Evolutionary conservation across 768 basidiomycete species (phyloP).

Genomic region (Panaeolus papilionaceus): DNA sequence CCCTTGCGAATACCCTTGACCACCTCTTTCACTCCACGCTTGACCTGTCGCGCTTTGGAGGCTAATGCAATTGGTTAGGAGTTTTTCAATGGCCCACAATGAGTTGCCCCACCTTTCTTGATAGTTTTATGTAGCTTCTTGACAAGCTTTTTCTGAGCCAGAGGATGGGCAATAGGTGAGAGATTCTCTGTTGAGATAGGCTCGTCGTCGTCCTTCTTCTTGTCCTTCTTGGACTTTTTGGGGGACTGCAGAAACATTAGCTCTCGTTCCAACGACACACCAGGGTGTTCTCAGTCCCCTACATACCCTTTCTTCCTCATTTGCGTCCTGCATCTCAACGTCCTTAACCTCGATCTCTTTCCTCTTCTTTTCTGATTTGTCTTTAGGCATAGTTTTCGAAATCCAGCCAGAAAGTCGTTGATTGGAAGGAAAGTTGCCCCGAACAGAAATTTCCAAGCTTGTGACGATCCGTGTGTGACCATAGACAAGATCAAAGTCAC

Average conservation of each 20-base stretch:
- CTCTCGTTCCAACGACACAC: neutral
- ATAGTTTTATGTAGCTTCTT: constrained; percentile 96
- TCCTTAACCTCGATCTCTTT: constrained; percentile 52
- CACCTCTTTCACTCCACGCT: constrained; percentile 98
- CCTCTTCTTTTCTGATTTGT: constrained; percentile 77
- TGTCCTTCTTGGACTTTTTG: constrained; percentile 64
- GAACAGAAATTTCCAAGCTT: constrained; percentile 22
- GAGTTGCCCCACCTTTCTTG: constrained; percentile 71
- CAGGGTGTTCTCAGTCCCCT: neutral
- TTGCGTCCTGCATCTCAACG: constrained; percentile 54
- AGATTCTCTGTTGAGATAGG: constrained; percentile 79
- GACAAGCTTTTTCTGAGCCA: constrained; percentile 91
- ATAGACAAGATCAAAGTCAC: constrained; percentile 1
- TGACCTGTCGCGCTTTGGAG: constrained; percentile 93
- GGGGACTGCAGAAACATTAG: constrained; percentile 38
- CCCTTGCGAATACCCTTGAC: constrained; percentile 98
- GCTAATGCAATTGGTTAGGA: constrained; percentile 50
- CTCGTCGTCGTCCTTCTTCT: constrained; percentile 68
- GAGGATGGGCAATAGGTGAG: constrained; percentile 92
- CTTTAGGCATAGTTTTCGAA: constrained; percentile 61
- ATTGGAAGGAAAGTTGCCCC: neutral
- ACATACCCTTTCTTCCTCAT: constrained; percentile 38
- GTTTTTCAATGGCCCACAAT: neutral
- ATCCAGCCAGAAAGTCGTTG: constrained; percentile 7
- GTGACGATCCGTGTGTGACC: constrained; percentile 26